Percentiles rank a stretch among this genome's conserved stretches.
Evolutionary conservation across 2,329 filamentous ascomycete species (phyloP).

Genomic region (Grosmannia clavigera): DNA sequence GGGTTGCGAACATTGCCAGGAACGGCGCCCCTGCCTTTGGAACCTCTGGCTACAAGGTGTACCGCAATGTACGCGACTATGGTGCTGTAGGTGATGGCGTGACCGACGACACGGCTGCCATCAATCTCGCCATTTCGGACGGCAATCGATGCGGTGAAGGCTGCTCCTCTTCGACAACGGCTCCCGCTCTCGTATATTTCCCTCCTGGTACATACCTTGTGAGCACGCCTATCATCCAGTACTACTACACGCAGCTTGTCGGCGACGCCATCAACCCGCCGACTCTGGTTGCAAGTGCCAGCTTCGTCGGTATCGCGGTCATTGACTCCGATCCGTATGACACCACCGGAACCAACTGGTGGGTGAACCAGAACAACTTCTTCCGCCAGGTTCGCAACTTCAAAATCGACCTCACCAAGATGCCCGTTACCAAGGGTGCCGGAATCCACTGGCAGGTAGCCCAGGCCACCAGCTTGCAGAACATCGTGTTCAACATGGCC

Average conservation of each 20-base stretch:
- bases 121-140: conserved; percentile 71
- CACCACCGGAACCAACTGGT: conserved; percentile 56
- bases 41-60: conserved; percentile 51
- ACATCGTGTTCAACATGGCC: conserved; percentile 71
- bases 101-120: conserved; percentile 77
- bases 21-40: conserved; percentile 57
- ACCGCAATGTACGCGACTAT: conserved; percentile 65
- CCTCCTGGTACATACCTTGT: conserved; percentile 78
- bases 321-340: conserved; percentile 83
- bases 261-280: conserved; percentile 65
- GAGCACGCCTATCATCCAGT: conserved; percentile 65
- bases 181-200: conserved; percentile 84
- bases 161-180: conserved; percentile 75
- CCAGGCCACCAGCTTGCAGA: conserved; percentile 71
- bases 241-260: conserved; percentile 89
- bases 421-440: conserved; percentile 48
- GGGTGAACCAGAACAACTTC: conserved; percentile 74
- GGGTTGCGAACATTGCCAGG: conserved; percentile 57
- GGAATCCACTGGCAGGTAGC: conserved; percentile 79
- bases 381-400: conserved; percentile 76
- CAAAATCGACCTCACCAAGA: conserved; percentile 59
- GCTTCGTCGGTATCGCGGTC: conserved; percentile 75
- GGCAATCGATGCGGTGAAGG: conserved; percentile 67
- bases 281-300: conserved; percentile 58
- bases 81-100: conserved; percentile 55